These are phyloP conservation scores for Pichia cabralensis DNA, from an alignment of 805 yeast species.

Conservation along the genomic window DNA sequence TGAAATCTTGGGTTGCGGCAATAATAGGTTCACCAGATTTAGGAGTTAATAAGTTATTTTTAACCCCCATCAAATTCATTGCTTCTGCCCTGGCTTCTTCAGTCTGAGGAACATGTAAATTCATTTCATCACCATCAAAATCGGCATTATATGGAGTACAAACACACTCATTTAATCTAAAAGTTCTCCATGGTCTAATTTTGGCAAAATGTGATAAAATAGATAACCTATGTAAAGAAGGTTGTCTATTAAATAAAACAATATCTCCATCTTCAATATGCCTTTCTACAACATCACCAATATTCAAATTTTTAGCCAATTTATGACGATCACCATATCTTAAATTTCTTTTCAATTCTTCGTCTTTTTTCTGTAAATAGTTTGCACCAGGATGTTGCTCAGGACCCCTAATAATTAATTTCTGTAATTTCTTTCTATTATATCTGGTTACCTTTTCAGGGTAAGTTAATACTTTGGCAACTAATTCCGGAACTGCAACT, in stretches of 20 bases:
- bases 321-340: slow-evolving; percentile 78
- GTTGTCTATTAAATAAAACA: slow-evolving; percentile 94
- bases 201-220: slow-evolving; percentile 93
- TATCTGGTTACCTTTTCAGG: slow-evolving; percentile 92
- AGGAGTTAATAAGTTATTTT: slow-evolving; percentile 88
- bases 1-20: slow-evolving; percentile 99
- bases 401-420: slow-evolving; percentile 75
- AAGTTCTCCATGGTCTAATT: slow-evolving; percentile 96
- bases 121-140: slow-evolving; percentile 99
- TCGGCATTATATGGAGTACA: slow-evolving; percentile 99
- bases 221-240: slow-evolving; percentile 89
- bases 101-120: slow-evolving; percentile 96
- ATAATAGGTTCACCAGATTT: slow-evolving; percentile 98
- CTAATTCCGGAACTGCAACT: slow-evolving; percentile 96
- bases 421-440: slow-evolving; percentile 68
- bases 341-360: slow-evolving; percentile 76
- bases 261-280: slow-evolving; percentile 96
- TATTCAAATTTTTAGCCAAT: slow-evolving; percentile 62
- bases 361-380: slow-evolving; percentile 74
- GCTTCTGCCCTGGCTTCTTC: slow-evolving; percentile 99
- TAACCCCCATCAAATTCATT: slow-evolving; percentile 96
- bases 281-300: slow-evolving; percentile 93
- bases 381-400: slow-evolving; percentile 93
- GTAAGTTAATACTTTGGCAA: slow-evolving; percentile 89
- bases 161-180: slow-evolving; percentile 94